Evolutionary conservation across 1,284 basidiomycete genomes (phyloP), one percentile per base, ranked within the genome.

Genomic region (Melanopsichium pennsylvanicum): DNA sequence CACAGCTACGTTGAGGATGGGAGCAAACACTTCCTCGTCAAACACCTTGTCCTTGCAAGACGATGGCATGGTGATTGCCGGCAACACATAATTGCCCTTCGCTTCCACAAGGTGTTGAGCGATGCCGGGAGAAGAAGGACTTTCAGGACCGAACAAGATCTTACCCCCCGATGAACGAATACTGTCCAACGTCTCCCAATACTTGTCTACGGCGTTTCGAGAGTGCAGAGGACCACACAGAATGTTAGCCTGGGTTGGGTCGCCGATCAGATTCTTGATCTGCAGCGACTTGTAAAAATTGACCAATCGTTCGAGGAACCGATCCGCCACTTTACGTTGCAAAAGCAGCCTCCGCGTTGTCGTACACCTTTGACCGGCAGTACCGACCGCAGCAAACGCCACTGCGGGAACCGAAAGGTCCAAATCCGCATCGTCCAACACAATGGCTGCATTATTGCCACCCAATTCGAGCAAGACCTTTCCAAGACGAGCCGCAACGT

Each of bases 361-460:
- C 1, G 94, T 97, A 84, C 94, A 97, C 42, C 94, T 86, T 81
- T 97, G 94, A 19, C 94, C 94, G 27, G 92, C 90, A 35, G 94
- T 97, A 36, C 94, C 94, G 41, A 96, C 88, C 22, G 93, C 92
- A 29, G 93, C 92, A 84, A 97, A 97, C 81, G 93, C 91, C 18
- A 94, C 88, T 0, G 90, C 87, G 36, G 91, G 90, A 15, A 97
- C 86, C 25, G 94, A 93, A 64, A 95, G 86, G 16, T 87, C 86
- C 26, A 97, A 86, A 82, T 96, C 92, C 23, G 94, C 94, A 83
- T 96, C 93, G 47, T 91, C 87, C 86, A 96, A 90, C 58, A 97
- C 86, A 74, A 96, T 89, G 32, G 92, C 88, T 55, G 93, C 92
- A 77, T 96, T 96, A 83, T 97, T 97, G 31, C 94, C 94, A n/a